A percentile compares a stretch with the other conserved stretches of the same genome.
Conservation (phyloP, 2,329 filamentous ascomycete genomes). For the Davidsoniella eucalypti region DNA sequence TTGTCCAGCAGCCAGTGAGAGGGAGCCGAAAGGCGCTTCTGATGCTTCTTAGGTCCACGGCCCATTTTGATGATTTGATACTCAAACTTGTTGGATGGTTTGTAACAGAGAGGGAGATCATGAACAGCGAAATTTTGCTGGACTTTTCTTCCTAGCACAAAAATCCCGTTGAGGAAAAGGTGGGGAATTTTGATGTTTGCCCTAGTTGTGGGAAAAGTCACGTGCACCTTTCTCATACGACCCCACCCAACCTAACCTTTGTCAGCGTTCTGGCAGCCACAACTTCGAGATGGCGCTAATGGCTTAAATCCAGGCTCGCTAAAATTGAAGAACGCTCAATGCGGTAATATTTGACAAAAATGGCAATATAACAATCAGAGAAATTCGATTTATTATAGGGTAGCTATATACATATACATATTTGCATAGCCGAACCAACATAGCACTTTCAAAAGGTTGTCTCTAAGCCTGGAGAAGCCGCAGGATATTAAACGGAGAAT, state of each 20-base stretch:
- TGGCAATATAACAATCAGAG: no score
- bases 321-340: neutral
- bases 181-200: slow-evolving; percentile 1
- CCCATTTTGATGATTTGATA: slow-evolving; percentile 37
- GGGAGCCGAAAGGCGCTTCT: slow-evolving; percentile 98
- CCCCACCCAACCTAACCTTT: neutral
- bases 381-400: no score
- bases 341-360: no score
- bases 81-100: slow-evolving; percentile 14
- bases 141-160: neutral
- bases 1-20: slow-evolving; percentile 99
- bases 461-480: neutral
- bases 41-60: slow-evolving; percentile 85
- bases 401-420: neutral
- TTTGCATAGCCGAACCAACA: neutral
- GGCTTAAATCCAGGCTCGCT: no score
- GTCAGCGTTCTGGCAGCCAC: no score
- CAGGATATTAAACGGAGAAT: neutral
- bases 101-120: neutral
- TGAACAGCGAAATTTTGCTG: neutral
- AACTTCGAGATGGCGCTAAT: no score
- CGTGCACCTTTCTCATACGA: neutral
- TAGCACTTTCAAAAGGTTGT: no score
- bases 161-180: neutral
- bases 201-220: neutral